Percentiles rank a stretch among this genome's conserved stretches.
Evolutionary conservation across 2,329 filamentous ascomycete species (phyloP).

Genomic region (Orbilia brochopaga): DNA sequence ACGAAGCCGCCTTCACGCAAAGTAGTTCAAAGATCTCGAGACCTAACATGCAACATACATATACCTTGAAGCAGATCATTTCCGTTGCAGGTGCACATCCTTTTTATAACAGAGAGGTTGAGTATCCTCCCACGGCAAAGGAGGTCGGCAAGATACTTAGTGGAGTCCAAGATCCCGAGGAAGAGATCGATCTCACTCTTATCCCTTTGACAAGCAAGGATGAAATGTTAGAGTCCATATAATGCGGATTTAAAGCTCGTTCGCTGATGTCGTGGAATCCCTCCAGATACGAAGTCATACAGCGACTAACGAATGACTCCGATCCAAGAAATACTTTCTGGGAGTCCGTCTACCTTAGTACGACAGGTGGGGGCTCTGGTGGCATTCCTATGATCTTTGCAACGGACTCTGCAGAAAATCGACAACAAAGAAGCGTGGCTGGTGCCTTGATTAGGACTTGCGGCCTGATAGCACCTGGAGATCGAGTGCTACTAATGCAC

Average conservation of each 20-base stretch:
- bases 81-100: slow-evolving; percentile 38
- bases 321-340: slow-evolving; percentile 56
- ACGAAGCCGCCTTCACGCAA: too few relatives aligned
- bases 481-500: slow-evolving; percentile 60
- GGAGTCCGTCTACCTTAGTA: slow-evolving; percentile 58
- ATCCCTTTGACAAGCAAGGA: slow-evolving; percentile 21
- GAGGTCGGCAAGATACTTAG: slow-evolving; percentile 19
- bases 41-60: slow-evolving; percentile 25
- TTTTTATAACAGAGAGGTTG: slow-evolving; percentile 24
- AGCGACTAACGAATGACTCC: slow-evolving; percentile 54
- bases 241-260: neutral
- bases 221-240: slow-evolving; percentile 21
- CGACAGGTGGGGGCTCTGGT: slow-evolving; percentile 58
- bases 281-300: neutral
- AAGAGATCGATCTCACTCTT: slow-evolving; percentile 14
- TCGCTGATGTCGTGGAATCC: neutral
- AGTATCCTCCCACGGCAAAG: slow-evolving; percentile 31
- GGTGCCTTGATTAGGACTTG: slow-evolving; percentile 56
- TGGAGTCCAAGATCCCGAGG: neutral
- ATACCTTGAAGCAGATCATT: slow-evolving; percentile 34
- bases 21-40: too few relatives aligned
- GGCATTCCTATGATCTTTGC: slow-evolving; percentile 58
- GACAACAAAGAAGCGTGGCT: slow-evolving; percentile 57
- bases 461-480: slow-evolving; percentile 56
- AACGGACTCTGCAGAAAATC: slow-evolving; percentile 59